These are phyloP conservation scores for Pleurotus tuoliensis DNA, from an alignment of 768 basidiomycete genomes.

Conservation along the genomic window DNA sequence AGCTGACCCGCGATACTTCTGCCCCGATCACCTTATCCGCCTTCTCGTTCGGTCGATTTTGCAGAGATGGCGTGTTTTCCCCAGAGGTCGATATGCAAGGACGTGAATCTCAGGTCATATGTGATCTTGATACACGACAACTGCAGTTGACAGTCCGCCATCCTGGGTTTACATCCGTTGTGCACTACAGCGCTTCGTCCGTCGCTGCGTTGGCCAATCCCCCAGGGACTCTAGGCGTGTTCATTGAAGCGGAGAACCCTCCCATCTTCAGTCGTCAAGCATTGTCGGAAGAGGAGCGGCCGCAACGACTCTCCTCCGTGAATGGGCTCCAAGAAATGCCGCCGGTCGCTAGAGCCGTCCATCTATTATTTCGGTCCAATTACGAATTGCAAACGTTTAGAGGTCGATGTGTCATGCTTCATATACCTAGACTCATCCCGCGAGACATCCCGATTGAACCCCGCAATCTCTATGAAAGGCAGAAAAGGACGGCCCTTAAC, in stretches of 20 bases:
- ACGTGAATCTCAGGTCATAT: constrained; percentile 24
- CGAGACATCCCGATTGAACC: constrained; percentile 15
- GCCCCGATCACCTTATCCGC: not conserved
- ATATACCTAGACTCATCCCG: constrained; percentile 10
- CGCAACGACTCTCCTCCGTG: constrained; percentile 2
- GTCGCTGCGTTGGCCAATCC: constrained; percentile 14
- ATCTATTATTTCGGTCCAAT: constrained; percentile 16
- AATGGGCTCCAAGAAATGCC: constrained; percentile 12
- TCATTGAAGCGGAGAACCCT: constrained; percentile 28
- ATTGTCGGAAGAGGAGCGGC: not conserved
- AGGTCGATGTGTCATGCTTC: constrained; percentile 16
- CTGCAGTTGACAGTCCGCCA: constrained; percentile 24
- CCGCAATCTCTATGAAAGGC: constrained; percentile 11
- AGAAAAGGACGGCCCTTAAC: constrained; percentile 14
- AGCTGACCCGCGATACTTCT: not conserved
- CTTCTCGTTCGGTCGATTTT: constrained; percentile 25
- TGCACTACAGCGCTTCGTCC: constrained; percentile 19
- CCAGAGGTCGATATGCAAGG: constrained; percentile 18
- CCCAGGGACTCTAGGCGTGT: constrained; percentile 16
- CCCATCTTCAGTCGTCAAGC: constrained; percentile 16
- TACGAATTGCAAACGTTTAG: constrained; percentile 25
- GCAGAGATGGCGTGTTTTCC: constrained; percentile 28
- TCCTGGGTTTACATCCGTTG: not conserved
- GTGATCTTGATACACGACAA: constrained; percentile 27
- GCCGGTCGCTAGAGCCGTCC: not conserved